Evolutionary conservation across 106 monocot genomes (phyloP).

Genomic region (Vanilla planifolia): DNA sequence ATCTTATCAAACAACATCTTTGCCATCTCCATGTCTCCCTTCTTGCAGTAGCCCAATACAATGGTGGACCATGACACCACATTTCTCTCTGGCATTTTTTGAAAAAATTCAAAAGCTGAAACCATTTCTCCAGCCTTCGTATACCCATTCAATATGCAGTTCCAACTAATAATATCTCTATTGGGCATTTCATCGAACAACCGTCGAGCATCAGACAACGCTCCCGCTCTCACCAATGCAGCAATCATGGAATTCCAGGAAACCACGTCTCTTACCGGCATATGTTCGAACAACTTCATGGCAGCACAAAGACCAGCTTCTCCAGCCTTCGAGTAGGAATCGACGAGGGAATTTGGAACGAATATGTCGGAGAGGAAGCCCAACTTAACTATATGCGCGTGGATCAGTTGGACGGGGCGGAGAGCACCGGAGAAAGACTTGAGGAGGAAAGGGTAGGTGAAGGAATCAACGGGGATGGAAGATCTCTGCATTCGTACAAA

Average conservation of each 20-base stretch:
- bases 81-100: slow-evolving; percentile 54
- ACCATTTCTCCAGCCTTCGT: slow-evolving; percentile 54
- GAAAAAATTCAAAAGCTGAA: slow-evolving; percentile 56
- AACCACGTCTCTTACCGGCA: slow-evolving; percentile 43
- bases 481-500: slow-evolving; percentile 40
- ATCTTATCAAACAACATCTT: slow-evolving; percentile 69
- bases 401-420: slow-evolving; percentile 32
- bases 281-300: slow-evolving; percentile 50
- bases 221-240: slow-evolving; percentile 40
- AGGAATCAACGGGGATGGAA: slow-evolving; percentile 37
- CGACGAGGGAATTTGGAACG: slow-evolving; percentile 67
- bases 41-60: slow-evolving; percentile 54
- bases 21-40: slow-evolving; percentile 71
- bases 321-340: slow-evolving; percentile 45
- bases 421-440: slow-evolving; percentile 34
- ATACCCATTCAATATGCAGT: slow-evolving; percentile 57
- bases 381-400: slow-evolving; percentile 54
- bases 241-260: slow-evolving; percentile 72
- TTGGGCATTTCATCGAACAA: slow-evolving; percentile 68
- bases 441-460: slow-evolving; percentile 73
- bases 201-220: slow-evolving; percentile 26
- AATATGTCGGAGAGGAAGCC: slow-evolving; percentile 51
- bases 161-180: slow-evolving; percentile 65
- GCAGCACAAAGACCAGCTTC: slow-evolving; percentile 13
- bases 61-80: slow-evolving; percentile 81